These are phyloP conservation scores for Amanita phalloides DNA, from an alignment of 768 basidiomycete species.

Conservation along the genomic window DNA sequence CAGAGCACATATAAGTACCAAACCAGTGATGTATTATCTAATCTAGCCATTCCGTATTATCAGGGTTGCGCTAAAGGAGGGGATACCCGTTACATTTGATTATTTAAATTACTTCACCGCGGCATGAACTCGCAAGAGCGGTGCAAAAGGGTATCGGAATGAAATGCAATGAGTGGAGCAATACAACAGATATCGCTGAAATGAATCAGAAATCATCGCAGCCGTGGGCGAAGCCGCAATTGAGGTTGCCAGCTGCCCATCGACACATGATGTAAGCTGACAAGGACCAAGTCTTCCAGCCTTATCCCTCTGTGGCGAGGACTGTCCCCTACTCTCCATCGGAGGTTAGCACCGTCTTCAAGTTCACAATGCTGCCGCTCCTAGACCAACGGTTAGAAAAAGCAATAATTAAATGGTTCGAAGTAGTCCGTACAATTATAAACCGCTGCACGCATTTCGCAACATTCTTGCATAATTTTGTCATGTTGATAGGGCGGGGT, in stretches of 20 bases:
- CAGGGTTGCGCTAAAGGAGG: neutral
- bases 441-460: slow-evolving; percentile 70
- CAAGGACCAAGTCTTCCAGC: slow-evolving; percentile 59
- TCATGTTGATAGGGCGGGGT: slow-evolving; percentile 64
- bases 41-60: neutral
- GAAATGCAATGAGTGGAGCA: neutral
- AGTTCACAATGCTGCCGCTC: slow-evolving; percentile 36
- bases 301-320: slow-evolving; percentile 32
- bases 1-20: neutral
- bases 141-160: neutral
- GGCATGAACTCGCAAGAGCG: neutral
- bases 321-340: slow-evolving; percentile 54
- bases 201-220: neutral
- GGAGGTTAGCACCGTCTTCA: slow-evolving; percentile 52
- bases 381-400: slow-evolving; percentile 19
- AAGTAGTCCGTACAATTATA: slow-evolving; percentile 34
- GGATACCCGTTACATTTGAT: neutral
- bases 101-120: neutral
- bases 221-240: slow-evolving; percentile 27
- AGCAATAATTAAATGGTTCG: slow-evolving; percentile 5
- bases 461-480: slow-evolving; percentile 71
- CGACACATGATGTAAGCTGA: slow-evolving; percentile 76
- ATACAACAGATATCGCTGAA: neutral
- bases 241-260: slow-evolving; percentile 81
- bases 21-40: neutral